Conservation (phyloP, 2,329 filamentous ascomycete genomes). For the Trematosphaeria pertusa region DNA sequence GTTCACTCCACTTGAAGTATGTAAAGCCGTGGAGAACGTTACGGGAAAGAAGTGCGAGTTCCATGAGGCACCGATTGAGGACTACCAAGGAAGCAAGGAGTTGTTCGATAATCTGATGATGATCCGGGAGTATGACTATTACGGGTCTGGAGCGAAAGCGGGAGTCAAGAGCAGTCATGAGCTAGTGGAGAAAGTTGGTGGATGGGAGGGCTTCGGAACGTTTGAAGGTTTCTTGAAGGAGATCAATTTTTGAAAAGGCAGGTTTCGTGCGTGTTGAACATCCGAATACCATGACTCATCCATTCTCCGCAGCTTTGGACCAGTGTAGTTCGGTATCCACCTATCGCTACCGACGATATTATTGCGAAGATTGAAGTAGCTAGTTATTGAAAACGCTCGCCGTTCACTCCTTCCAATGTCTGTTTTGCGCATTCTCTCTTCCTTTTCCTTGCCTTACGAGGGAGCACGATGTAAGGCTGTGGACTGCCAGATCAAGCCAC, state of each 20-base stretch:
- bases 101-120: slow-evolving; percentile 22
- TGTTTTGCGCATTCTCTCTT: no score
- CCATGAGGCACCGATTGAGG: slow-evolving; percentile 9
- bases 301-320: no score
- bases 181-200: neutral
- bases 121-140: slow-evolving; percentile 20
- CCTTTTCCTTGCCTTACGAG: no score
- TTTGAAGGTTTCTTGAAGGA: neutral
- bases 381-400: no score
- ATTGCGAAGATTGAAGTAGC: no score
- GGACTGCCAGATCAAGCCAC: no score
- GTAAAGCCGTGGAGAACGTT: slow-evolving; percentile 6
- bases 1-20: slow-evolving; percentile 18
- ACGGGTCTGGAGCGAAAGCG: slow-evolving; percentile 17
- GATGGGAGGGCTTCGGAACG: neutral
- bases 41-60: slow-evolving; percentile 14
- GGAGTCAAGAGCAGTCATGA: slow-evolving; percentile 18
- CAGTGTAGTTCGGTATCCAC: no score
- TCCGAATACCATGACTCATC: no score
- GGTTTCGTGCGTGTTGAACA: no score
- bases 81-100: slow-evolving; percentile 19
- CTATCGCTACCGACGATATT: no score
- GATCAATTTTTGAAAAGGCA: neutral
- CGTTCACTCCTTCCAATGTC: no score
- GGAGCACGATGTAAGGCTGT: no score